phyloP scores from a whole-genome alignment of 1,284 basidiomycete species.

The Boletus sp. region DNA sequence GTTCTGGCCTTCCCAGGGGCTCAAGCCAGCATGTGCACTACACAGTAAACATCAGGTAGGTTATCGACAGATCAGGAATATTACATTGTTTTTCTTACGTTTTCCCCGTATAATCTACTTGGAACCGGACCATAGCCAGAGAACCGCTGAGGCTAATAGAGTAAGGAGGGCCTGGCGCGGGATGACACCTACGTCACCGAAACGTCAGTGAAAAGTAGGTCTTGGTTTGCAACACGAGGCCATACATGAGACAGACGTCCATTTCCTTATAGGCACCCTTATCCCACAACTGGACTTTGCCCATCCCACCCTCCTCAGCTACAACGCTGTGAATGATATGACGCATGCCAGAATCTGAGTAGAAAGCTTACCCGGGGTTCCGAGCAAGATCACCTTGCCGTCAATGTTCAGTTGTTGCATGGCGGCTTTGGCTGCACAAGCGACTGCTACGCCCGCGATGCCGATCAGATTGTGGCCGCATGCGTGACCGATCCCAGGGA shows the following conservation, averaged over 20 bases:
- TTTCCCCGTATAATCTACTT: constrained; percentile 55
- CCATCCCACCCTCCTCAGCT: constrained; percentile 74
- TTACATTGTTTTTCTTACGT: constrained; percentile 39
- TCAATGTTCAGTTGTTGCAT: constrained; percentile 55
- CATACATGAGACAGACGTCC: constrained; percentile 66
- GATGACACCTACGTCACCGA: constrained; percentile 49
- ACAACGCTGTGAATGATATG: background rate
- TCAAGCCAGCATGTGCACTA: constrained; percentile 66
- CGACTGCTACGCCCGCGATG: constrained; percentile 66
- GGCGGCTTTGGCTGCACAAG: constrained; percentile 56
- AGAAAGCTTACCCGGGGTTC: constrained; percentile 57
- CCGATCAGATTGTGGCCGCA: constrained; percentile 82
- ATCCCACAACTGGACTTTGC: constrained; percentile 63
- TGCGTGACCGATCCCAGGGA: constrained; percentile 67
- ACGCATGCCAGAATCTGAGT: background rate
- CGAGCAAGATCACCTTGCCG: constrained; percentile 69
- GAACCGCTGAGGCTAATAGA: constrained; percentile 50
- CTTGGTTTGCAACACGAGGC: background rate
- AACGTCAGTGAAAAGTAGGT: background rate
- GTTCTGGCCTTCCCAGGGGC: constrained; percentile 74
- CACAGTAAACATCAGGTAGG: background rate
- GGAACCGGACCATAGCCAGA: constrained; percentile 48
- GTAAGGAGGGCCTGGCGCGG: constrained; percentile 54
- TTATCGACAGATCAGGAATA: background rate
- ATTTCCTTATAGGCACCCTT: constrained; percentile 63